These are phyloP conservation scores for Eutypella sp. DNA, from an alignment of 2,329 filamentous ascomycete genomes.

Conservation along the genomic window DNA sequence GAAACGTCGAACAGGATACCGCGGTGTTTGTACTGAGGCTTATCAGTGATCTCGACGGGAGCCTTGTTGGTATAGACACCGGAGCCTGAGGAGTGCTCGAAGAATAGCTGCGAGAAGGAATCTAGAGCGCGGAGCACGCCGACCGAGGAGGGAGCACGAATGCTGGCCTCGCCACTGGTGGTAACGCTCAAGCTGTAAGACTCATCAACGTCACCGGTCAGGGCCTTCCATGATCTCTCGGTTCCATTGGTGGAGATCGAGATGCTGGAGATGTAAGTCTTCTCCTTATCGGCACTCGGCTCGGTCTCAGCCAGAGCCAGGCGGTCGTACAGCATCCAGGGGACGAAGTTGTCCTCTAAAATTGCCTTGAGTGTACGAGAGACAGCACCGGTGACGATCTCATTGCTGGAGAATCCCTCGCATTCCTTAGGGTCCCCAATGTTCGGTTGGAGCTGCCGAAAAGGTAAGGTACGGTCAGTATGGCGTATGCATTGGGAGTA, in stretches of 20 bases:
- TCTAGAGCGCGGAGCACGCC: conserved; percentile 71
- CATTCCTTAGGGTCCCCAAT: conserved; percentile 38
- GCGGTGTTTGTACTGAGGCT: conserved; percentile 69
- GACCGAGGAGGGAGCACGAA: conserved; percentile 60
- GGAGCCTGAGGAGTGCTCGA: conserved; percentile 55
- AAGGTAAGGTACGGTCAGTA: conserved; percentile 25
- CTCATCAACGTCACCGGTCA: conserved; percentile 64
- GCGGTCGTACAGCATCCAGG: conserved; percentile 71
- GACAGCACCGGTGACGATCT: conserved; percentile 52
- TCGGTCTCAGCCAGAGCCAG: conserved; percentile 56
- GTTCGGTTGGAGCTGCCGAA: conserved; percentile 43
- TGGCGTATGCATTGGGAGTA: conserved; percentile 8
- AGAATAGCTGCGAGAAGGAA: conserved; percentile 77
- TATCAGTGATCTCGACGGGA: conserved; percentile 67
- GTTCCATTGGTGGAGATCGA: conserved; percentile 54
- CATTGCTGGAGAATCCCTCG: conserved; percentile 40
- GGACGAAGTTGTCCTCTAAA: conserved; percentile 64
- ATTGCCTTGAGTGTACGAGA: conserved; percentile 59
- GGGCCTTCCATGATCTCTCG: conserved; percentile 56
- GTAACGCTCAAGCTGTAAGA: conserved; percentile 65
- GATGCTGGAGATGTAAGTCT: conserved; percentile 54
- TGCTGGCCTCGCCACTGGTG: conserved; percentile 52
- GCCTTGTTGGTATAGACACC: conserved; percentile 64
- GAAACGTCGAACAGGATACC: conserved; percentile 77
- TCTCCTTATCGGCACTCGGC: conserved; percentile 42